phyloP scores from a whole-genome alignment of 257 asterid species.

The Solanum rostratum region DNA sequence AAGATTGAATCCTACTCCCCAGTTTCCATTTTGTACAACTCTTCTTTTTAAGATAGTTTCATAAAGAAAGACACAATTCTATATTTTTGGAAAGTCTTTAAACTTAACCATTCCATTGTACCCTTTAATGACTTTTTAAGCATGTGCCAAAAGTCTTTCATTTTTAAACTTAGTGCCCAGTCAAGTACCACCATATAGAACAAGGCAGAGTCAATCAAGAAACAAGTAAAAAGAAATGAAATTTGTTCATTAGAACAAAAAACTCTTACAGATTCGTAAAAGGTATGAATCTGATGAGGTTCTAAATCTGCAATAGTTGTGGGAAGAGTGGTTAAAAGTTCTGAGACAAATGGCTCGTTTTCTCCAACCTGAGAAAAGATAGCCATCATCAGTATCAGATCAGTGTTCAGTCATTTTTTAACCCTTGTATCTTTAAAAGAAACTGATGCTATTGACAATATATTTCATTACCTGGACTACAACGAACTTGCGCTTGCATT shows the following conservation, averaged over 20 bases:
- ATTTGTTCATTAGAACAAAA: neutral
- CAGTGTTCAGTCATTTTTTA: neutral
- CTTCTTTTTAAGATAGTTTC: neutral
- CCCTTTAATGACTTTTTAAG: neutral
- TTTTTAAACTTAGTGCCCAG: neutral
- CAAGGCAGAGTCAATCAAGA: neutral
- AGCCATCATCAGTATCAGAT: neutral
- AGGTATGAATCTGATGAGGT: conserved; percentile 94
- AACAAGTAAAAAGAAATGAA: neutral
- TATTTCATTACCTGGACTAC: conserved; percentile 44
- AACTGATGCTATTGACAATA: neutral
- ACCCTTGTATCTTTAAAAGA: neutral
- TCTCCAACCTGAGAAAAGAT: conserved; percentile 72
- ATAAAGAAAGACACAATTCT: neutral
- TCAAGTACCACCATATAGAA: neutral
- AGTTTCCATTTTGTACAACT: neutral
- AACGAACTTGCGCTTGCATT: conserved; percentile 96
- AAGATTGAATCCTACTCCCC: neutral
- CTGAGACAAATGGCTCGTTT: conserved; percentile 90
- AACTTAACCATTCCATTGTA: neutral
- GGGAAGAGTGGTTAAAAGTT: conserved; percentile 73
- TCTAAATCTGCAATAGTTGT: conserved; percentile 86
- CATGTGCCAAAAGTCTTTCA: neutral
- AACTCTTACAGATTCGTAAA: conserved; percentile 84
- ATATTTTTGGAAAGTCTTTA: neutral